Evolutionary conservation across 352 stramenopile genomes (phyloP).

Genomic region (Lagenidium sp.): DNA sequence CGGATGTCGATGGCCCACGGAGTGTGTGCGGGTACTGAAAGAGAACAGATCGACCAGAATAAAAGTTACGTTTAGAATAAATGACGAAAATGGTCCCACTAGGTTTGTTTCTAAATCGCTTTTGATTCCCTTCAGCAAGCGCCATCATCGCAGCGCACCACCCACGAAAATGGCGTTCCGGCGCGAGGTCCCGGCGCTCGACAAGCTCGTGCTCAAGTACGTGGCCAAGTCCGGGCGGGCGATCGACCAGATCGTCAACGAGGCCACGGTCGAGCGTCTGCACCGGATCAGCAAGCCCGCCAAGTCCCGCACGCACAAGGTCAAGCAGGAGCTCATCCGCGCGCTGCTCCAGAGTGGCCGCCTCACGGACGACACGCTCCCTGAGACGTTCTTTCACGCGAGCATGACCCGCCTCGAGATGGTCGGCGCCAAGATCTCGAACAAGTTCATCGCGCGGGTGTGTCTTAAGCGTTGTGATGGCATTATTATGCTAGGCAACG

Average conservation of each 20-base stretch:
- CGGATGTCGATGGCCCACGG: too few relatives aligned
- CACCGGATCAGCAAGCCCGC: slow-evolving; percentile 64
- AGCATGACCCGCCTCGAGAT: slow-evolving; percentile 85
- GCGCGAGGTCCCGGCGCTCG: slow-evolving; percentile 67
- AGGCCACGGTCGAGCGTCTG: slow-evolving; percentile 46
- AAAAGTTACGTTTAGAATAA: too few relatives aligned
- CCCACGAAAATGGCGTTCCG: slow-evolving; percentile 68
- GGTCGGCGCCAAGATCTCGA: slow-evolving; percentile 79
- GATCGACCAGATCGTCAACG: slow-evolving; percentile 55
- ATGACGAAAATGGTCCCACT: too few relatives aligned
- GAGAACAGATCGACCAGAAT: too few relatives aligned
- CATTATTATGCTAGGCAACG: too few relatives aligned
- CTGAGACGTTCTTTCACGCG: slow-evolving; percentile 73
- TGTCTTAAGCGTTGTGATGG: background rate
- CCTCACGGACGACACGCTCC: slow-evolving; percentile 77
- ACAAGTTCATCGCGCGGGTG: slow-evolving; percentile 59
- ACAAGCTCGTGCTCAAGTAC: slow-evolving; percentile 86
- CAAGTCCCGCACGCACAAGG: slow-evolving; percentile 76
- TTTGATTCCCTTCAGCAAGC: background rate
- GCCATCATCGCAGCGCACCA: background rate
- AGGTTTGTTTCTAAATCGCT: background rate
- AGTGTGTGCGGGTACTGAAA: too few relatives aligned
- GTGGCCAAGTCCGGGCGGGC: slow-evolving; percentile 77
- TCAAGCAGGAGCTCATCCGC: slow-evolving; percentile 83
- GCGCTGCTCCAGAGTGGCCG: slow-evolving; percentile 63